Evolutionary conservation across 1,284 basidiomycete species (phyloP).

Genomic region (Flammula alnicola): DNA sequence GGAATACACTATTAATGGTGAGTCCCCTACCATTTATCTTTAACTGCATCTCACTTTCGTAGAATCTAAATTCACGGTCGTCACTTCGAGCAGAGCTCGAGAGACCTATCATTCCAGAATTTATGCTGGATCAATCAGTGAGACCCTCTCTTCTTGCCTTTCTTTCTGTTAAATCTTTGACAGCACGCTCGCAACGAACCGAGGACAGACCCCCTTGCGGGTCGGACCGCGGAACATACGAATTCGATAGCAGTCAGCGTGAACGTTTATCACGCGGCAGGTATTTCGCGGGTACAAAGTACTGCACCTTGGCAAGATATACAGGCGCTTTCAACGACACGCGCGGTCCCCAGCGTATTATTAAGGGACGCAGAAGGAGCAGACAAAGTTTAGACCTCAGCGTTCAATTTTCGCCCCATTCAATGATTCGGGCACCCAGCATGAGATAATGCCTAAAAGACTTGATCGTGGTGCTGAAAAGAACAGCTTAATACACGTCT

Average conservation of each 20-base stretch:
- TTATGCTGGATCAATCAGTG: slow-evolving; percentile 22
- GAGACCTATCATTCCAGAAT: slow-evolving; percentile 21
- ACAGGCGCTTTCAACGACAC: too few species aligned
- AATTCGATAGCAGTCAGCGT: neutral
- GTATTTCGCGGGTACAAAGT: too few species aligned
- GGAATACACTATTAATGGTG: slow-evolving; percentile 26
- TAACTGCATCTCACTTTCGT: neutral
- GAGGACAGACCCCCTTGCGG: neutral
- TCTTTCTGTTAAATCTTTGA: neutral
- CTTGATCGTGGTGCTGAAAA: too few species aligned
- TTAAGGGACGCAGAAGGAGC: too few species aligned
- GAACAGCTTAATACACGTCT: too few species aligned
- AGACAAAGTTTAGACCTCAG: too few species aligned
- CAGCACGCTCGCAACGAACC: neutral
- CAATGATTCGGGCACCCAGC: too few species aligned
- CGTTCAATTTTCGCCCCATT: too few species aligned
- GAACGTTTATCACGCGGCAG: neutral
- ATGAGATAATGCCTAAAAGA: too few species aligned
- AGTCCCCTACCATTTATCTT: neutral
- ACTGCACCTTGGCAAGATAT: too few species aligned
- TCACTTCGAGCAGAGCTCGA: slow-evolving; percentile 27
- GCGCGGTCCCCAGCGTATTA: too few species aligned
- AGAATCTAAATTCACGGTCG: slow-evolving; percentile 29
- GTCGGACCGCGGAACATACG: neutral
- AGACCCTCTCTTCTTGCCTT: neutral